Conservation (phyloP, 441 rosid species). For the Croton setiger region DNA sequence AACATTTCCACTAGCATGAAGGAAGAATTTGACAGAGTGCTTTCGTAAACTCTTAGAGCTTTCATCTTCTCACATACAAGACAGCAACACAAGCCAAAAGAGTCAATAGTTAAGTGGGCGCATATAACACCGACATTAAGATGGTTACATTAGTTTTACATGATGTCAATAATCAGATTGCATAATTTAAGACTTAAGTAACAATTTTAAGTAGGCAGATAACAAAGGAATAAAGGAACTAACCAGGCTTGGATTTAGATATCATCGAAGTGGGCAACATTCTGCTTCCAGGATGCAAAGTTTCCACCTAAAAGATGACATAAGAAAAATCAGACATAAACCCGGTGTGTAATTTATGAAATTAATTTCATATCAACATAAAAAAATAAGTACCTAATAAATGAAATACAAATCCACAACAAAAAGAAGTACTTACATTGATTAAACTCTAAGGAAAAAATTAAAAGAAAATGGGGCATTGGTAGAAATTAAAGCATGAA, state of each 20-base stretch:
- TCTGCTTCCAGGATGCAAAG: slow-evolving; percentile 28
- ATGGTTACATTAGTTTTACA: neutral
- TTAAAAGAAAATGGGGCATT: neutral
- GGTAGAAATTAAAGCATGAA: neutral
- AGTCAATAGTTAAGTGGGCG: neutral
- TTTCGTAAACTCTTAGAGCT: slow-evolving; percentile 38
- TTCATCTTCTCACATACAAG: slow-evolving; percentile 31
- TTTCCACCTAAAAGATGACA: slow-evolving; percentile 35
- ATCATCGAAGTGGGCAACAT: slow-evolving; percentile 29
- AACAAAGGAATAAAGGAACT: slow-evolving; percentile 20
- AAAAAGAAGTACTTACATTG: too few species aligned
- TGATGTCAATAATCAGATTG: neutral
- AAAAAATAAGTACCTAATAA: neutral
- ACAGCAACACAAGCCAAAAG: slow-evolving; percentile 11
- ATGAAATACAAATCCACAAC: neutral
- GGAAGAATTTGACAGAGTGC: slow-evolving; percentile 55
- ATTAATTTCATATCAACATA: neutral
- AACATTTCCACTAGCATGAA: slow-evolving; percentile 63
- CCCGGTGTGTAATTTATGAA: neutral
- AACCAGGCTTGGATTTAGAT: slow-evolving; percentile 39
- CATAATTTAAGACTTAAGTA: neutral
- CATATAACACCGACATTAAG: neutral
- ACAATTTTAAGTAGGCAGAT: neutral
- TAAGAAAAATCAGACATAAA: neutral
- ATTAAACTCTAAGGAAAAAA: too few species aligned